Percentiles rank a stretch among this genome's conserved stretches.
These are phyloP conservation scores for Tetracladium maxilliforme DNA, from an alignment of 2,329 filamentous ascomycete genomes.

Conservation along the genomic window DNA sequence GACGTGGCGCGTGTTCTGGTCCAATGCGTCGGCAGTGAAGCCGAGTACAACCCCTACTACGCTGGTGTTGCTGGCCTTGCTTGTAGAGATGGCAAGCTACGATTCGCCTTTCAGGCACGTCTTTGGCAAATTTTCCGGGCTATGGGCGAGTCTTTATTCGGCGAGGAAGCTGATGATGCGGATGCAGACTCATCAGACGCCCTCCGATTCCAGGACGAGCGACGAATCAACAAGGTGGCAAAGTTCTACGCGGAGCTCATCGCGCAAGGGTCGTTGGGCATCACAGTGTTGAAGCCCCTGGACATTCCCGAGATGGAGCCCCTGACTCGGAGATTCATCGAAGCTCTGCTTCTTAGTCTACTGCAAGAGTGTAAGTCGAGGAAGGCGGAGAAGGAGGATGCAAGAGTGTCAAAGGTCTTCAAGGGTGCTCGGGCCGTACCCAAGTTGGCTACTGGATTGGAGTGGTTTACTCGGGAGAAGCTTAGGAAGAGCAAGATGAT, in stretches of 20 bases:
- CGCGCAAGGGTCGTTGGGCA: constrained; percentile 37
- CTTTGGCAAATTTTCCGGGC: constrained; percentile 76
- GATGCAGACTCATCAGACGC: constrained; percentile 38
- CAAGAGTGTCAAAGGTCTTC: constrained; percentile 51
- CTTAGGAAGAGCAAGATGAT: constrained; percentile 50
- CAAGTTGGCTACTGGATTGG: constrained; percentile 57
- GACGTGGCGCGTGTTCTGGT: constrained; percentile 82
- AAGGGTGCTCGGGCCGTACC: constrained; percentile 45
- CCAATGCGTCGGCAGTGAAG: constrained; percentile 73
- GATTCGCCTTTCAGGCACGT: constrained; percentile 75
- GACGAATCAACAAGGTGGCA: constrained; percentile 51
- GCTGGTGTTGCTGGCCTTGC: constrained; percentile 68
- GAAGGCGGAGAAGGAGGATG: constrained; percentile 33
- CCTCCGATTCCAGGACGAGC: constrained; percentile 34
- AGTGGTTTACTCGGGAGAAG: constrained; percentile 67
- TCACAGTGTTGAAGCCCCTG: constrained; percentile 52
- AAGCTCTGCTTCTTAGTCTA: constrained; percentile 64
- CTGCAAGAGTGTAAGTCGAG: constrained; percentile 51
- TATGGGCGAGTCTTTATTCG: constrained; percentile 55
- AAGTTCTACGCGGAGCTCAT: constrained; percentile 51
- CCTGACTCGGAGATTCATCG: constrained; percentile 65
- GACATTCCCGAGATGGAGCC: constrained; percentile 66
- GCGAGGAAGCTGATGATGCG: constrained; percentile 47
- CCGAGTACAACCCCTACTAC: constrained; percentile 86
- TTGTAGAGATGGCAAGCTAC: constrained; percentile 59